Evolutionary conservation across 176 grass and related monocot genomes (phyloP).

Genomic region (Ananas comosus): DNA sequence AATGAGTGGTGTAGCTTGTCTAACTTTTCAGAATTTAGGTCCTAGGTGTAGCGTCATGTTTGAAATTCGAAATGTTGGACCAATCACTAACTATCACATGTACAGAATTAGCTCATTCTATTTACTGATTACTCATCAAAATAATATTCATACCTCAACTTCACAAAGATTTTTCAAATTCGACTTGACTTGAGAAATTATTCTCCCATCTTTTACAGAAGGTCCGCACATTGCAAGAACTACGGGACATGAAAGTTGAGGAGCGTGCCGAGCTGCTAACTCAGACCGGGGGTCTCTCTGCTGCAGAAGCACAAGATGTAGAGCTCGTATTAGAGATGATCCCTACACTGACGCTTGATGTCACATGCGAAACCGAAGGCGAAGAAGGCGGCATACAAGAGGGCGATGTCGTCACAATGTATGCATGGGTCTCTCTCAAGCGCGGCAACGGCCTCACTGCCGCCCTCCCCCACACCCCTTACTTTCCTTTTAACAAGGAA

Average conservation of each 20-base stretch:
- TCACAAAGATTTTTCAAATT: not conserved
- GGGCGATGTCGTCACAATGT: conserved; percentile 90
- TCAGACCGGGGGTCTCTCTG: conserved; percentile 68
- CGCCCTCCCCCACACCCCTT: conserved; percentile 72
- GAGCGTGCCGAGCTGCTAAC: conserved; percentile 65
- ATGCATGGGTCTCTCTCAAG: conserved; percentile 78
- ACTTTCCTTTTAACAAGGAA: conserved; percentile 85
- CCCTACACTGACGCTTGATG: conserved; percentile 77
- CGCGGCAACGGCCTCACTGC: conserved; percentile 71
- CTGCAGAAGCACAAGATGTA: conserved; percentile 46
- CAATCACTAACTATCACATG: too few relatives aligned
- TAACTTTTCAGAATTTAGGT: too few relatives aligned
- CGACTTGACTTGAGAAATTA: not conserved
- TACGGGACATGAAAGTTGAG: conserved; percentile 43
- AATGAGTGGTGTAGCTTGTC: too few relatives aligned
- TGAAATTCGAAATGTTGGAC: too few relatives aligned
- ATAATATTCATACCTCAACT: not conserved
- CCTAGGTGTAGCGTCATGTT: too few relatives aligned
- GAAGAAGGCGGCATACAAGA: conserved; percentile 94
- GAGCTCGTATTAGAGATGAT: conserved; percentile 89
- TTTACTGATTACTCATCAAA: not conserved
- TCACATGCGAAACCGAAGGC: conserved; percentile 93
- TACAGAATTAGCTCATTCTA: too few relatives aligned
- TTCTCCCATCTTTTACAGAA: conserved; percentile 40
- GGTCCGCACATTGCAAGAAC: conserved; percentile 79